Conservation (phyloP, 1,284 basidiomycete genomes). For the Moesziomyces globuligerus region DNA sequence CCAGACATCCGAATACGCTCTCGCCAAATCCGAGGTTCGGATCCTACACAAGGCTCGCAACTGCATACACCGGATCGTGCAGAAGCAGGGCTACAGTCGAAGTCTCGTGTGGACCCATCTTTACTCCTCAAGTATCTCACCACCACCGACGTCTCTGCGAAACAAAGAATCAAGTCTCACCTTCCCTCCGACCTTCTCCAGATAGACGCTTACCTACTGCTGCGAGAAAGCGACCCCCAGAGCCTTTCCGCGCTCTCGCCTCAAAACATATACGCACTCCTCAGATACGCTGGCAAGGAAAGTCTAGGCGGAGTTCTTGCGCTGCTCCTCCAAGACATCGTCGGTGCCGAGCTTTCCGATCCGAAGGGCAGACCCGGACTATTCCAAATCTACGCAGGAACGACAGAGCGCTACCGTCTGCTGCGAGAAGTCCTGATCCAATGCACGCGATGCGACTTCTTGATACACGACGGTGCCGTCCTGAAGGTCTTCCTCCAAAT, state of each 20-base stretch:
- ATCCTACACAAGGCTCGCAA: not conserved
- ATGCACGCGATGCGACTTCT: constrained; percentile 15
- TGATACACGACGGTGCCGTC: constrained; percentile 24
- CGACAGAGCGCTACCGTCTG: constrained; percentile 29
- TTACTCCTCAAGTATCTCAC: constrained; percentile 22
- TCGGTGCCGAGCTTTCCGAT: constrained; percentile 17
- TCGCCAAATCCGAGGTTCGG: too few relatives aligned
- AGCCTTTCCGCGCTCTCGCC: constrained; percentile 21
- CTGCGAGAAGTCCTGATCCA: constrained; percentile 25
- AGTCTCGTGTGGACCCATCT: constrained; percentile 7
- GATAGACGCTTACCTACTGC: constrained; percentile 35
- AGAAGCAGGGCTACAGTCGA: not conserved
- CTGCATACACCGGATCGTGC: constrained; percentile 6
- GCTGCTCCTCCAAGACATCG: constrained; percentile 30
- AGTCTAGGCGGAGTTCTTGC: constrained; percentile 25
- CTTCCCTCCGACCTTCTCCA: constrained; percentile 14
- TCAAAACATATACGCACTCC: constrained; percentile 21
- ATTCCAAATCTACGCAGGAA: constrained; percentile 34
- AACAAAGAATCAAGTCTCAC: constrained; percentile 9
- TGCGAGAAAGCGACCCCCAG: constrained; percentile 26
- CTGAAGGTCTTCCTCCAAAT: constrained; percentile 36
- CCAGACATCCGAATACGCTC: not conserved
- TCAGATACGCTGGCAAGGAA: constrained; percentile 11
- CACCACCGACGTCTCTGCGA: constrained; percentile 5
- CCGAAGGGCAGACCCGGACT: constrained; percentile 17